A percentile compares a stretch with the other conserved stretches of the same genome.
phyloP scores from a whole-genome alignment of 768 basidiomycete genomes.

The Inosperma sp. region DNA sequence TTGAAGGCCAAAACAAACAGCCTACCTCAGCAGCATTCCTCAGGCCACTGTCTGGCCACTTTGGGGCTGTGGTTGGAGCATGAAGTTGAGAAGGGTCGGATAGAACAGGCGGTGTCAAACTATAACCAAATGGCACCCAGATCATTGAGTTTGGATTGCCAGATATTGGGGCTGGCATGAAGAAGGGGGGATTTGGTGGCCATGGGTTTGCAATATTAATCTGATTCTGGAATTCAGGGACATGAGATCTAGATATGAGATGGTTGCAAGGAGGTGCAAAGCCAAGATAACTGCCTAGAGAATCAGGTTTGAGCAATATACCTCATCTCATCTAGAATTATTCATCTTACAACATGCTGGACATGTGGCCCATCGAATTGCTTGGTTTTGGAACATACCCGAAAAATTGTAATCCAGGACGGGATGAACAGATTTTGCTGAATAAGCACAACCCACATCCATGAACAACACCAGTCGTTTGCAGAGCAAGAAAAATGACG shows the following conservation, averaged over 20 bases:
- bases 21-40: too few species aligned
- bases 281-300: conserved; percentile 53
- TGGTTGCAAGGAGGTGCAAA: conserved; percentile 40
- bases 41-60: too few species aligned
- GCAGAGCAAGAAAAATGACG: too few species aligned
- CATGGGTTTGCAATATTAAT: neutral
- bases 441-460: too few species aligned
- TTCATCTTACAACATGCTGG: conserved; percentile 48
- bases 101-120: neutral
- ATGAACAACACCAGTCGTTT: too few species aligned
- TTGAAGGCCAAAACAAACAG: too few species aligned
- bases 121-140: conserved; percentile 1
- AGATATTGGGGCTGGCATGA: neutral
- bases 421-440: too few species aligned
- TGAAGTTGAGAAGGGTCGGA: neutral
- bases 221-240: conserved; percentile 36
- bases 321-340: conserved; percentile 44
- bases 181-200: neutral
- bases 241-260: conserved; percentile 44
- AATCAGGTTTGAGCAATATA: conserved; percentile 52
- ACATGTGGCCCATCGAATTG: conserved; percentile 9
- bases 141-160: neutral
- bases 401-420: too few species aligned
- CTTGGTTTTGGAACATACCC: too few species aligned
- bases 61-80: neutral